Evolutionary conservation across 1,284 basidiomycete genomes (phyloP), one percentile per base, ranked within the genome.

Genomic region (Stereum hirsutum): DNA sequence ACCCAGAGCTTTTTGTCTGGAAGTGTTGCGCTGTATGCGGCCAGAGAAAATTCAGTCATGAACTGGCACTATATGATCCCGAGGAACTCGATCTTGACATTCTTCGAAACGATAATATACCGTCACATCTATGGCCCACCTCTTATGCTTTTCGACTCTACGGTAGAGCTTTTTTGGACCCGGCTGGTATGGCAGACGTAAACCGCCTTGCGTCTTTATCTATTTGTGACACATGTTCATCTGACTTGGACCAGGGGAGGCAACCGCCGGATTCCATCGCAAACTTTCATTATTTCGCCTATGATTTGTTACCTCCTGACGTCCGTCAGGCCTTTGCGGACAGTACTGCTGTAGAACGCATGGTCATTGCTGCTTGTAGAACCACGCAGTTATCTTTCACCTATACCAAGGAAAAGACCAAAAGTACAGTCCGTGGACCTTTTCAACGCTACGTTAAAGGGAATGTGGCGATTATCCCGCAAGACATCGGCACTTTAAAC

Each of bases 401-500:
- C n/a, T n/a, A 10, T 41, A 14, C 25, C 6, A 33, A 14, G 23
- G 17, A n/a, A 20, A 17, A 8, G n/a, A 19, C 4, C 6, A 4
- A 19, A 1, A 20, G 40, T 23, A 23, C 11, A 4, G 19, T 21
- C 5, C 40, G 10, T 6, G 26, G 26, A 2, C 20, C 30, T 20
- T 21, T 31, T 3, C 40, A 41, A 19, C 40, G 28, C 4, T 41
- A 41, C 19, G 10, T 10, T 4, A 19, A 33, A 33, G 40, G 40
- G 11, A 32, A 41, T 33, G 40, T 41, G 3, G 28, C 40, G 4
- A 41, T 41, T 14, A 41, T 41, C 34, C 40, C 40, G 12, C 40
- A 41, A 4, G 39, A 40, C 17, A 14, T 28, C 6, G 24, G 24
- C 2, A 10, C 12, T 5, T 10, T 41, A 14, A n/a, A 23, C 17